Percentiles rank a stretch among this genome's conserved stretches.
phyloP scores from a whole-genome alignment of 768 basidiomycete species.

The Boletus insuetus region DNA sequence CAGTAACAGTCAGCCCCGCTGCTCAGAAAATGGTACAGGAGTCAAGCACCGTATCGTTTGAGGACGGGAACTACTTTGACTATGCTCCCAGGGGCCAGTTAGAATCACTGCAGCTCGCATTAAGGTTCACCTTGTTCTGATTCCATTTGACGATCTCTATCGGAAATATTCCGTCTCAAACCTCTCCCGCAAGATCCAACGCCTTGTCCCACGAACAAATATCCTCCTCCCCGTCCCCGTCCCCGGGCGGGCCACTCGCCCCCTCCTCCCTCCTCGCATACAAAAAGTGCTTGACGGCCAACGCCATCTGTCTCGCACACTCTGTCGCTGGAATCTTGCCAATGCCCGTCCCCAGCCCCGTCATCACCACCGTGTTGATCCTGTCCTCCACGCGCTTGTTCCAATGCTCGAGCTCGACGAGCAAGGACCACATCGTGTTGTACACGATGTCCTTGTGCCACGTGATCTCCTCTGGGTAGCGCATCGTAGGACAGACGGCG shows the following conservation, averaged over 20 bases:
- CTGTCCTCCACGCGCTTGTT: conserved; percentile 13
- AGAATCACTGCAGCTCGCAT: no score
- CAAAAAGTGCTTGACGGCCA: conserved; percentile 7
- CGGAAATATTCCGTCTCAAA: not conserved
- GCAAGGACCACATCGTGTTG: conserved; percentile 33
- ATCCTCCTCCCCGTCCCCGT: no score
- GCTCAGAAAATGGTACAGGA: no score
- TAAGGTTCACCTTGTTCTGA: no score
- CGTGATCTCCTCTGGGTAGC: conserved; percentile 21
- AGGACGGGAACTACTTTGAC: no score
- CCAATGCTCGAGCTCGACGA: conserved; percentile 26
- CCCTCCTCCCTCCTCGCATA: not conserved
- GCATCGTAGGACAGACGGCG: conserved; percentile 36
- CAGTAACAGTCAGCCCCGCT: no score
- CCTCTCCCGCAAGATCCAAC: not conserved
- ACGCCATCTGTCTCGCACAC: conserved; percentile 5
- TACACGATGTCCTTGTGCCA: conserved; percentile 37
- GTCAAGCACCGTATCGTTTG: no score
- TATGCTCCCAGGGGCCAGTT: no score
- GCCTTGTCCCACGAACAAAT: not conserved
- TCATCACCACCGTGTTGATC: conserved; percentile 3
- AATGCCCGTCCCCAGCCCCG: not conserved
- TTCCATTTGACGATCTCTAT: not conserved
- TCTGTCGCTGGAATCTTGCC: not conserved
- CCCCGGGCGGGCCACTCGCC: not conserved